Percentiles rank a stretch among this genome's conserved stretches.
phyloP scores from a whole-genome alignment of 306 rosid species.

The Vachellia pachyceras region DNA sequence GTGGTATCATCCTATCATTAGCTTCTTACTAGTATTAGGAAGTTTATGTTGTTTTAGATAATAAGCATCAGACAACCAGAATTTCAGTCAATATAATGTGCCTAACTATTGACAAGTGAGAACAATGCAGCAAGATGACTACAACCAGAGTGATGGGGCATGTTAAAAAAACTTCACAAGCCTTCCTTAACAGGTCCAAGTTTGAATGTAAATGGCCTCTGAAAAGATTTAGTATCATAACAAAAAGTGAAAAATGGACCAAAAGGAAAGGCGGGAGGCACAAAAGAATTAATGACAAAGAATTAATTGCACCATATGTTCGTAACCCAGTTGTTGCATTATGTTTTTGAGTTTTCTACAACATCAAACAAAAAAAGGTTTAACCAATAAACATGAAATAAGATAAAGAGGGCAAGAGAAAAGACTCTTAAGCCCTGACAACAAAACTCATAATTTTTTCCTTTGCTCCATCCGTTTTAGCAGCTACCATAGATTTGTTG shows the following conservation, averaged over 20 bases:
- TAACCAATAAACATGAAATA: background rate
- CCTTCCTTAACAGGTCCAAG: background rate
- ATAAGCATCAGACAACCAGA: no score
- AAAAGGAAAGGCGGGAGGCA: background rate
- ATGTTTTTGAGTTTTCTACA: slow-evolving; percentile 74
- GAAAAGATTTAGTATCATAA: background rate
- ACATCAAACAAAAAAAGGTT: background rate
- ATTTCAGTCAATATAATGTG: no score
- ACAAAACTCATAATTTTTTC: slow-evolving; percentile 56
- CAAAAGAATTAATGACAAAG: background rate
- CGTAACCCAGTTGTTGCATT: slow-evolving; percentile 74
- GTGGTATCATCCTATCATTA: no score
- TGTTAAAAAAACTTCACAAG: background rate
- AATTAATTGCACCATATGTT: background rate
- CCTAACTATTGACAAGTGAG: no score
- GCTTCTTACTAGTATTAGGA: no score
- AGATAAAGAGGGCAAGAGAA: background rate
- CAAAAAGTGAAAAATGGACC: background rate
- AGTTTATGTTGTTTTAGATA: no score
- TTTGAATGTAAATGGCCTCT: background rate
- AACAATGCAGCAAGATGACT: no score
- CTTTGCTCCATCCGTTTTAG: slow-evolving; percentile 74
- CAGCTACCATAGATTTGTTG: slow-evolving; percentile 77
- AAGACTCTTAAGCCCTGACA: background rate
- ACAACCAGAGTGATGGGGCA: background rate